A percentile compares a stretch with the other conserved stretches of the same genome.
phyloP scores from a whole-genome alignment of 495 filamentous ascomycete species.

The Penicillium chermesinum region DNA sequence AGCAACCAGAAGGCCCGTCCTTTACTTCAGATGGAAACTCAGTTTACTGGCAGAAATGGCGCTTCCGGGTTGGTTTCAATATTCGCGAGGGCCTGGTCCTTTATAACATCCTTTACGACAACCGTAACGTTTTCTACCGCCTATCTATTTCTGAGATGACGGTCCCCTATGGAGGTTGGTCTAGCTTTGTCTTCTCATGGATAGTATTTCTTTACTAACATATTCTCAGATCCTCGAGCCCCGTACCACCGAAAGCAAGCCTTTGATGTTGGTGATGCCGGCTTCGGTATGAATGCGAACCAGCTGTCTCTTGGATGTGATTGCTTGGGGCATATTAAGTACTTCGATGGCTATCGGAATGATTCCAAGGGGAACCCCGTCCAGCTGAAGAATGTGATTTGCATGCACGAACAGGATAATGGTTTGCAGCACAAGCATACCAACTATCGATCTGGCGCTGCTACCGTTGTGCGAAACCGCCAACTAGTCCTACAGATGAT shows the following conservation, averaged over 20 bases:
- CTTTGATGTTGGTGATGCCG: constrained; percentile 65
- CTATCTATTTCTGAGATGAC: constrained; percentile 72
- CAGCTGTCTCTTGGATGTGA: constrained; percentile 64
- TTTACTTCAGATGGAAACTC: constrained; percentile 52
- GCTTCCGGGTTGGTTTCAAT: constrained; percentile 61
- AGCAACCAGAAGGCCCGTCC: constrained; percentile 72
- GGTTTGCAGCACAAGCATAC: constrained; percentile 64
- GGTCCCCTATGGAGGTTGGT: constrained; percentile 50
- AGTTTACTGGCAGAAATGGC: constrained; percentile 64
- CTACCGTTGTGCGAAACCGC: constrained; percentile 54
- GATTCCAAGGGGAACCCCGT: constrained; percentile 51
- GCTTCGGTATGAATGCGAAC: constrained; percentile 61
- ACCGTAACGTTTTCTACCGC: constrained; percentile 62
- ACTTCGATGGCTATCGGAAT: constrained; percentile 55
- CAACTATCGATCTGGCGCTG: constrained; percentile 58
- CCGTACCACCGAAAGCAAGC: constrained; percentile 65
- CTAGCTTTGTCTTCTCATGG: too few relatives aligned
- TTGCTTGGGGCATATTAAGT: constrained; percentile 63
- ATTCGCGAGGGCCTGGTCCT: constrained; percentile 58
- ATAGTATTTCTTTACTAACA: neutral
- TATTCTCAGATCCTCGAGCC: constrained; percentile 55
- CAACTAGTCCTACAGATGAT: constrained; percentile 69
- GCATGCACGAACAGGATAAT: constrained; percentile 64
- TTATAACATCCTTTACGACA: constrained; percentile 63
- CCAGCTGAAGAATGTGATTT: constrained; percentile 54